phyloP scores from a whole-genome alignment of 306 rosid genomes.

The Hippophae rhamnoides region DNA sequence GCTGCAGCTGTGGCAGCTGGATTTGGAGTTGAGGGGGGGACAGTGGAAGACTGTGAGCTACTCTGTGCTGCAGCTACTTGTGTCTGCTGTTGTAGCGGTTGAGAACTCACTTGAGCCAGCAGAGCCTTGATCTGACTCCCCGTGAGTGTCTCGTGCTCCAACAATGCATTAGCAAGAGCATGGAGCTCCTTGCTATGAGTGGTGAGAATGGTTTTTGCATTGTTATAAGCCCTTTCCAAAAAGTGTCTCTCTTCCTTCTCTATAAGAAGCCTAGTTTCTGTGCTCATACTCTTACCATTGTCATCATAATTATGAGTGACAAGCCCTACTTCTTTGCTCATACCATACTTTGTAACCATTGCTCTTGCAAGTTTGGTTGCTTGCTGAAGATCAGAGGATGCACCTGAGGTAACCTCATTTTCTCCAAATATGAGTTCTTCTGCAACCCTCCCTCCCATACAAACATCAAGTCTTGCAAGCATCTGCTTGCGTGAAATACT shows the following conservation, averaged over 20 bases:
- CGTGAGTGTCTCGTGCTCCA: constrained; percentile 64
- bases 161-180: constrained; percentile 74
- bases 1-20: constrained; percentile 65
- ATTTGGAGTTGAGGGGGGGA: constrained; percentile 48
- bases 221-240: constrained; percentile 63
- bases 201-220: constrained; percentile 77
- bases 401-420: constrained; percentile 76
- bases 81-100: constrained; percentile 32
- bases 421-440: constrained; percentile 90
- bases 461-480: constrained; percentile 79
- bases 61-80: constrained; percentile 34
- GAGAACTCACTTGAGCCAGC: constrained; percentile 47
- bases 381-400: constrained; percentile 49
- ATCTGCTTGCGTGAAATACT: constrained; percentile 61
- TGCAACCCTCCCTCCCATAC: constrained; percentile 91
- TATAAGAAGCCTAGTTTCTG: constrained; percentile 82
- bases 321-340: constrained; percentile 79
- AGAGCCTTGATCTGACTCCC: constrained; percentile 62
- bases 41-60: constrained; percentile 43
- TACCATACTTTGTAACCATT: constrained; percentile 84
- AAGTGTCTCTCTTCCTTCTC: constrained; percentile 70
- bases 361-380: constrained; percentile 78
- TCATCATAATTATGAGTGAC: constrained; percentile 67
- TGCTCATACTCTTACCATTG: constrained; percentile 82
- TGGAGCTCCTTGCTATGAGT: constrained; percentile 68